These are phyloP conservation scores for Myxozyma kluyveri DNA, from an alignment of 805 yeast species.

Conservation along the genomic window DNA sequence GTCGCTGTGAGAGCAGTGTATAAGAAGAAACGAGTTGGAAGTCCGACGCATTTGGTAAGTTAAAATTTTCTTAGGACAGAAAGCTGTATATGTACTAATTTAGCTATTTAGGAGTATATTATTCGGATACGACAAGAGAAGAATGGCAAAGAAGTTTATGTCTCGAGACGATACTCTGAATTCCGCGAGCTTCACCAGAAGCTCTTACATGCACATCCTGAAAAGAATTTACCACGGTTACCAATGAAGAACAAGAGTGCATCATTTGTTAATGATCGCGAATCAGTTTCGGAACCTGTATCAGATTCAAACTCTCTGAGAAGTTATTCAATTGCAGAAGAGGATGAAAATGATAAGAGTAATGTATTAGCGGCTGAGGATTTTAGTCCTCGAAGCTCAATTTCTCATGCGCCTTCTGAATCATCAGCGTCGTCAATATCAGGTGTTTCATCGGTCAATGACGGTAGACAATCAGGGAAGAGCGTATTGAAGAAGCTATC, in stretches of 20 bases:
- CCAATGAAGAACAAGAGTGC: constrained; percentile 52
- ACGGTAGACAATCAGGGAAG: background rate
- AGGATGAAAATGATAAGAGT: constrained; percentile 17
- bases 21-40: constrained; percentile 21
- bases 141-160: constrained; percentile 43
- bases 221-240: constrained; percentile 56
- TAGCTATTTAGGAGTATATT: constrained; percentile 46
- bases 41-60: constrained; percentile 23
- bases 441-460: background rate
- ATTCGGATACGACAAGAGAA: constrained; percentile 44
- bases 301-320: background rate
- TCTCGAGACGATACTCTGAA: constrained; percentile 64
- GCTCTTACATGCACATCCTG: constrained; percentile 55
- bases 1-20: constrained; percentile 54
- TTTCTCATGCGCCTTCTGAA: constrained; percentile 17
- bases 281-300: constrained; percentile 12
- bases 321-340: no score
- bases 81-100: background rate
- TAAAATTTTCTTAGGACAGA: background rate
- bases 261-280: constrained; percentile 6
- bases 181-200: constrained; percentile 55
- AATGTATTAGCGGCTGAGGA: constrained; percentile 27
- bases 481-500: constrained; percentile 9
- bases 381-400: constrained; percentile 18
- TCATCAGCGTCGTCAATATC: constrained; percentile 4